Evolutionary conservation across 257 asterid genomes (phyloP).

Genomic region (Capsicum chinense): DNA sequence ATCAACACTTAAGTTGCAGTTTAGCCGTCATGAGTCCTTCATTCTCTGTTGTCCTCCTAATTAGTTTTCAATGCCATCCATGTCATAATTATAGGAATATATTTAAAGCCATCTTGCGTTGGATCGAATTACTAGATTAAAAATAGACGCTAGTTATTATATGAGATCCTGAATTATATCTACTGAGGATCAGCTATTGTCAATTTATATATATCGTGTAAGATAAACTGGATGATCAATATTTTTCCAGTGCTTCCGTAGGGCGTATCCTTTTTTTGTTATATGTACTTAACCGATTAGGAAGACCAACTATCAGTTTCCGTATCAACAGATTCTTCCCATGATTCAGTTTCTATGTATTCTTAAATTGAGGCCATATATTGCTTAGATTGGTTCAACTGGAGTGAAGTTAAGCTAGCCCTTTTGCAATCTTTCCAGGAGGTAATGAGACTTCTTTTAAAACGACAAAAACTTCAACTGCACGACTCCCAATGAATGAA

Average conservation of each 20-base stretch:
- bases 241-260: neutral
- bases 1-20: neutral
- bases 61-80: constrained; percentile 14
- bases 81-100: neutral
- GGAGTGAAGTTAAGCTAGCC: neutral
- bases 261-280: neutral
- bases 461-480: neutral
- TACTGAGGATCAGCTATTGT: neutral
- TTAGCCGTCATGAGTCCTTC: neutral
- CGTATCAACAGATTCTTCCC: neutral
- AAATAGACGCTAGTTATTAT: neutral
- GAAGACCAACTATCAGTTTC: neutral
- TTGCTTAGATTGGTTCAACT: neutral
- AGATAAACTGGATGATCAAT: neutral
- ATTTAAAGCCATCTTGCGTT: neutral
- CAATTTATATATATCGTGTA: neutral
- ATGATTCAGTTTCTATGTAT: neutral
- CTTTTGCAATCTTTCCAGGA: neutral
- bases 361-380: constrained; percentile 20
- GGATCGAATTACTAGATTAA: neutral
- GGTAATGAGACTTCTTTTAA: neutral
- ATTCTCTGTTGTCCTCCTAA: constrained; percentile 1
- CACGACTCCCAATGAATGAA: neutral
- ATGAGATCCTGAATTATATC: neutral
- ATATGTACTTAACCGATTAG: neutral